Evolutionary conservation across 495 filamentous ascomycete genomes (phyloP), one percentile per base, ranked within the genome.

Genomic region (Astrocystis sublimbata): DNA sequence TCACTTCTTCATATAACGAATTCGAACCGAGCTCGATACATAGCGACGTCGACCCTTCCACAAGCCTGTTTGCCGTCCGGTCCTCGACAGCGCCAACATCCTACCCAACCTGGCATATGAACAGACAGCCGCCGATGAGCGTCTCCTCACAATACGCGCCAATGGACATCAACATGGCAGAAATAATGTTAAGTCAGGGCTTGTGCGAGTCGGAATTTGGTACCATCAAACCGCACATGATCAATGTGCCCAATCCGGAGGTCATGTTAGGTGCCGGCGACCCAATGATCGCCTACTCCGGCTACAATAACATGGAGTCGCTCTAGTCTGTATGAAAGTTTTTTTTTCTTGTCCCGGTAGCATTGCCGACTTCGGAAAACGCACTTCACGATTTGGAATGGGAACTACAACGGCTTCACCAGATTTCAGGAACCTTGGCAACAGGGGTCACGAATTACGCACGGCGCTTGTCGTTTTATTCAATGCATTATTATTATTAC

Each of bases 211-310:
- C 75, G n/a, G 73, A 72, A 61, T 79, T 78, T 36, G 78, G 76
- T 21, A 78, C 75, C 35, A 73, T 79, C 66, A 80, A 80, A 68
- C 78, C 78, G n/a, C 75, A 77, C 51, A 73, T 75, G 60, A 70
- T 81, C 23, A 70, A 73, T 52, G 72, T 70, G 61, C 69, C 75
- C 50, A 78, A 80, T 57, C 76, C 73, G 7, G 76, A 79, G 52
- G 76, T 80, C 19, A 82, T 81, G 78, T 65, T 80, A 62, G 78
- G 78, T n/a, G 73, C 80, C 61, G 77, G 75, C 17, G 79, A 81
- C 47, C 77, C 79, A 28, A 80, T 81, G 78, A 80, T 81, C 38
- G 60, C 60, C 30, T 77, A 75, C 51, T 71, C 71, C 17, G 71
- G 73, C 30, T 78, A 78, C 62, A 61, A 46, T 46, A 69, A 69